These are phyloP conservation scores for Lunularia cruciata DNA, from an alignment of 225 moss, liverwort and hornwort genomes.

Conservation along the genomic window DNA sequence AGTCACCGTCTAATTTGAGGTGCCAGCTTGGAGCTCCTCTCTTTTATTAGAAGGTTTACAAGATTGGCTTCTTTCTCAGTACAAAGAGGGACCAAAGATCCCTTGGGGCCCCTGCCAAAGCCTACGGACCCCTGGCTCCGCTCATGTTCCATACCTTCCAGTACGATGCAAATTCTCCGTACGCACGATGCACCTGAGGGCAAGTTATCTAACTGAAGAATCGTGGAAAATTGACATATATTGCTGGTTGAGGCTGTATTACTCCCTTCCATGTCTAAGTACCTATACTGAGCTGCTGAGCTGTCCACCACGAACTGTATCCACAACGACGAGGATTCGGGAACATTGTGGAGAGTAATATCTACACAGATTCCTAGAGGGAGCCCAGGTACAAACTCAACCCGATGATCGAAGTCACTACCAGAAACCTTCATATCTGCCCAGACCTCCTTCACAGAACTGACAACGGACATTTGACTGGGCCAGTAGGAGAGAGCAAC, in stretches of 20 bases:
- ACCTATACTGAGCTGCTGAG: conserved; percentile 38
- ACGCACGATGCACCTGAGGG: conserved; percentile 47
- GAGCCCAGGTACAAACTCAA: conserved; percentile 50
- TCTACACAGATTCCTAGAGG: conserved; percentile 53
- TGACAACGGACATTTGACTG: conserved; percentile 19
- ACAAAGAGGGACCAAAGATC: conserved; percentile 53
- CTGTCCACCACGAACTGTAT: conserved; percentile 48
- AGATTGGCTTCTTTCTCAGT: conserved; percentile 49
- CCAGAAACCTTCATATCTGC: conserved; percentile 52
- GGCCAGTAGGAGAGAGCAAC: conserved; percentile 55
- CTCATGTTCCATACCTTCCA: conserved; percentile 36
- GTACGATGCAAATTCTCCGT: conserved; percentile 48
- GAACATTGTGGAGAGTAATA: conserved; percentile 46
- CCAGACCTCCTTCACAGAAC: conserved; percentile 41
- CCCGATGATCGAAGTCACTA: conserved; percentile 47
- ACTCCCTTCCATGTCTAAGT: conserved; percentile 33
- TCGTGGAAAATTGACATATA: conserved; percentile 24
- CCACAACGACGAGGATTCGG: conserved; percentile 42
- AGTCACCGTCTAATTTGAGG: conserved; percentile 24
- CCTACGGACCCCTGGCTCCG: not conserved
- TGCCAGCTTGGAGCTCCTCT: conserved; percentile 44
- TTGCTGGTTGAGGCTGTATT: conserved; percentile 12
- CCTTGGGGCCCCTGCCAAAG: conserved; percentile 41
- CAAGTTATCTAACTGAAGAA: conserved; percentile 45
- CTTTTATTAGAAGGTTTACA: conserved; percentile 42